These are phyloP conservation scores for Albifimbria verrucaria DNA, from an alignment of 2,329 filamentous ascomycete species.

Conservation along the genomic window DNA sequence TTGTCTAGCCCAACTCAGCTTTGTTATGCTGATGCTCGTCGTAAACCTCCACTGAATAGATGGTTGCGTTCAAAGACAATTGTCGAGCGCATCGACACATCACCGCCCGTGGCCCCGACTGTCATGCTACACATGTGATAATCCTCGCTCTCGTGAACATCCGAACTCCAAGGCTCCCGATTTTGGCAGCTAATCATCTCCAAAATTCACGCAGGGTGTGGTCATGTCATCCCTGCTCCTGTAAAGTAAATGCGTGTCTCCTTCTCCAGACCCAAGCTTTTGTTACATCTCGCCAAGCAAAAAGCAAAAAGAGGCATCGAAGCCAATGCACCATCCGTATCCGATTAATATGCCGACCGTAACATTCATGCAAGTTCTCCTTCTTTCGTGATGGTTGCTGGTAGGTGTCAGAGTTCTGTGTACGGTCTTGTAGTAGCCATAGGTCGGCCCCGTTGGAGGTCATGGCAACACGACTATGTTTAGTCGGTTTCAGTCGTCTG, in stretches of 20 bases:
- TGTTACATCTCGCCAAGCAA: conserved; percentile 27
- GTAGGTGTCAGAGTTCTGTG: too few relatives aligned
- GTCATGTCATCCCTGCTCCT: background rate
- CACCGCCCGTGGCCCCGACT: too few relatives aligned
- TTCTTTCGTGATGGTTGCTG: background rate
- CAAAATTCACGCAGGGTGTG: background rate
- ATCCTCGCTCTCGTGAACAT: background rate
- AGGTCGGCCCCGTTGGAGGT: too few relatives aligned
- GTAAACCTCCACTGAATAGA: too few relatives aligned
- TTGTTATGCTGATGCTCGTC: too few relatives aligned
- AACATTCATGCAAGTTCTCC: background rate
- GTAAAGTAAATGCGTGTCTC: background rate
- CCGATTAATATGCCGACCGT: background rate
- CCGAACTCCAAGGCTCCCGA: conserved; percentile 8
- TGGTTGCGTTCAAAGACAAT: too few relatives aligned
- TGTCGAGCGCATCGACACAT: too few relatives aligned
- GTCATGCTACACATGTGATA: too few relatives aligned
- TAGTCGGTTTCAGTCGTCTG: conserved; percentile 14
- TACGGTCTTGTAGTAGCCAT: too few relatives aligned
- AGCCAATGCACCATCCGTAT: conserved; percentile 7
- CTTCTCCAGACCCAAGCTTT: conserved; percentile 15
- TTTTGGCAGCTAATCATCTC: background rate
- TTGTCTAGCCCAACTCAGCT: too few relatives aligned
- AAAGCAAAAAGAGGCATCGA: conserved; percentile 9
- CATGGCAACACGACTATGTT: too few relatives aligned